phyloP scores from a whole-genome alignment of 768 basidiomycete species.

The Galerina marginata region DNA sequence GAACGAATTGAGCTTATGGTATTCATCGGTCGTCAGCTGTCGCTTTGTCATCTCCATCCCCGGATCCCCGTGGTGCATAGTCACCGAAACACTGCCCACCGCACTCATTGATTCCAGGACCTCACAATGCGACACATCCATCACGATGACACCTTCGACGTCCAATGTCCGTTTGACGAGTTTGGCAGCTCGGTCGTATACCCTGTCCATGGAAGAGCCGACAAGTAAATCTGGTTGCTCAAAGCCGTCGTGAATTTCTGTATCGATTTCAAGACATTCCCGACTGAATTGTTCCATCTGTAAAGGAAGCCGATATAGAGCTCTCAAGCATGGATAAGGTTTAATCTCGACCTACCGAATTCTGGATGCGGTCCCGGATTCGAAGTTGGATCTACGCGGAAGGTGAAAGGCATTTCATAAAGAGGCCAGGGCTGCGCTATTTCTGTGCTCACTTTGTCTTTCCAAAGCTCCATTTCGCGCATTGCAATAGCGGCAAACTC shows the following conservation, averaged over 20 bases:
- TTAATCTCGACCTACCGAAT: constrained; percentile 58
- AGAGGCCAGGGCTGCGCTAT: not conserved
- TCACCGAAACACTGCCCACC: constrained; percentile 70
- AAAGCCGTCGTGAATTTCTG: constrained; percentile 42
- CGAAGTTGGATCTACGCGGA: constrained; percentile 77
- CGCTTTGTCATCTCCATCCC: constrained; percentile 55
- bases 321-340: not conserved
- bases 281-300: constrained; percentile 96
- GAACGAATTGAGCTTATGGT: constrained; percentile 75
- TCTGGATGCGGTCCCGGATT: constrained; percentile 90
- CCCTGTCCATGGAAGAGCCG: constrained; percentile 75
- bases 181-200: constrained; percentile 90
- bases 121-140: constrained; percentile 93
- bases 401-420: not conserved
- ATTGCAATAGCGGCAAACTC: constrained; percentile 95
- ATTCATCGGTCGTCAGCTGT: constrained; percentile 72
- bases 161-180: constrained; percentile 90
- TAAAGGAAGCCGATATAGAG: not conserved
- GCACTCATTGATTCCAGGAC: constrained; percentile 72
- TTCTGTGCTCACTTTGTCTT: constrained; percentile 71
- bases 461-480: constrained; percentile 96
- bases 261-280: constrained; percentile 92
- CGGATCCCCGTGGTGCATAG: constrained; percentile 72
- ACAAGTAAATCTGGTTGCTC: constrained; percentile 40
- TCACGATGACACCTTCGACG: constrained; percentile 89